Evolutionary conservation across 176 grass and related monocot species (phyloP), one percentile per base, ranked within the genome.

Genomic region (Bonia amplexicaulis): DNA sequence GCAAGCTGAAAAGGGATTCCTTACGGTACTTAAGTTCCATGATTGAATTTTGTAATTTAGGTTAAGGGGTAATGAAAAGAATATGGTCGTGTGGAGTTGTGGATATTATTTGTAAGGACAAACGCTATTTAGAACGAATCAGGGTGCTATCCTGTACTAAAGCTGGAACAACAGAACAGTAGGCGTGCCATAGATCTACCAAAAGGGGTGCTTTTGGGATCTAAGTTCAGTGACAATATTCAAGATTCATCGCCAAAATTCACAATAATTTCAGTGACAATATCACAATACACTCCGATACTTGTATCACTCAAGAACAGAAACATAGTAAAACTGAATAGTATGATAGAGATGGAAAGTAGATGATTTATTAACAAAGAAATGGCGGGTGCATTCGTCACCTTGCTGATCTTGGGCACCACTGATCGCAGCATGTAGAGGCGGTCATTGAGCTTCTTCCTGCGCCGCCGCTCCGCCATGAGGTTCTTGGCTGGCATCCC

Each of bases 371-470:
- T 69, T 31, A 67, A 73, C 15, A 79, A 14, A 69, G 27, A 73
- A 37, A 14, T 46, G 49, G 26, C 52, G 10, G 70, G 76, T 23
- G 20, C 6, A 59, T 29, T 79, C 42, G 19, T 82, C 74, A 97
- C 92, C 79, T 91, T 97, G 88, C 90, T 92, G 79, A 97, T 97
- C 86, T 91, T 95, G 55, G 95, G 92, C 78, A 97, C 90, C 20
- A 95, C 90, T 9, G 95, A 94, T 82, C 91, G 86, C 44, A 97
- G 93, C 91, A 93, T 84, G 87, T 91, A 93, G 52, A 95, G 90
- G 75, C 92, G 87, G 66, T 95, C 90, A 23, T 95, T 97, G 23
- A 95, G 90, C 87, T 94, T 97, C 89, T 93, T 95, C 58, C 91
- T 69, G 66, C 93, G 87, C 47, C 89, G 90, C 45, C 87, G 80